phyloP scores from a whole-genome alignment of 2,329 filamentous ascomycete species.

The Colletotrichum lentis region DNA sequence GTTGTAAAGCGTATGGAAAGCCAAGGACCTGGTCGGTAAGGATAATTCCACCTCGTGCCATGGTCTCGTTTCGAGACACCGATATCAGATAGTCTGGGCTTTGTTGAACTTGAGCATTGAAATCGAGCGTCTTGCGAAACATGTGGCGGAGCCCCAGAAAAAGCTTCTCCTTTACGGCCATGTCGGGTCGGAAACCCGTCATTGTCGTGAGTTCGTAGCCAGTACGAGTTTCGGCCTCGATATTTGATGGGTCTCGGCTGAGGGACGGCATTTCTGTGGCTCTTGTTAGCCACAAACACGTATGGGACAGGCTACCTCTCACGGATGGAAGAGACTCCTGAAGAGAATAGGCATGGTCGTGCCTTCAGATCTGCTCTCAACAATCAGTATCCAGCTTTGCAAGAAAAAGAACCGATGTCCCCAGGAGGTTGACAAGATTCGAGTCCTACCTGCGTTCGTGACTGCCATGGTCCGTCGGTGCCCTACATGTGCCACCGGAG shows the following conservation, averaged over 20 bases:
- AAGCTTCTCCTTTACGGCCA: conserved; percentile 23
- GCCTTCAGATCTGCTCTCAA: background rate
- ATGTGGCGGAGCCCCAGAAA: background rate
- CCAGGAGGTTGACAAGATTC: background rate
- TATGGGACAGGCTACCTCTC: background rate
- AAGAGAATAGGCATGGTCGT: background rate
- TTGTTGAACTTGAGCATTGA: background rate
- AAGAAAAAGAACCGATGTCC: background rate
- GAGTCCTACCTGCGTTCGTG: background rate
- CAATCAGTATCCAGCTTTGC: background rate
- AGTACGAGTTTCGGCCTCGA: background rate
- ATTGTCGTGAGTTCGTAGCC: conserved; percentile 1
- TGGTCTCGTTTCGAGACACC: background rate
- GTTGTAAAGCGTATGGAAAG: conserved; percentile 3
- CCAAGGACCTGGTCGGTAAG: conserved; percentile 5
- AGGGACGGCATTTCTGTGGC: background rate
- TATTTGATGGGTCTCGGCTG: background rate
- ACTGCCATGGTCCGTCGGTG: background rate
- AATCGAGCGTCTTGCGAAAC: background rate
- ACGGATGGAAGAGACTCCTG: conserved; percentile 4
- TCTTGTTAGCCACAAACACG: background rate
- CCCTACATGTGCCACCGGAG: background rate
- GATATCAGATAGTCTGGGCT: background rate
- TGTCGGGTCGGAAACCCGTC: background rate
- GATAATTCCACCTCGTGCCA: conserved; percentile 10